phyloP scores from a whole-genome alignment of 208 protist species.

The Wallacemonas collosoma region DNA sequence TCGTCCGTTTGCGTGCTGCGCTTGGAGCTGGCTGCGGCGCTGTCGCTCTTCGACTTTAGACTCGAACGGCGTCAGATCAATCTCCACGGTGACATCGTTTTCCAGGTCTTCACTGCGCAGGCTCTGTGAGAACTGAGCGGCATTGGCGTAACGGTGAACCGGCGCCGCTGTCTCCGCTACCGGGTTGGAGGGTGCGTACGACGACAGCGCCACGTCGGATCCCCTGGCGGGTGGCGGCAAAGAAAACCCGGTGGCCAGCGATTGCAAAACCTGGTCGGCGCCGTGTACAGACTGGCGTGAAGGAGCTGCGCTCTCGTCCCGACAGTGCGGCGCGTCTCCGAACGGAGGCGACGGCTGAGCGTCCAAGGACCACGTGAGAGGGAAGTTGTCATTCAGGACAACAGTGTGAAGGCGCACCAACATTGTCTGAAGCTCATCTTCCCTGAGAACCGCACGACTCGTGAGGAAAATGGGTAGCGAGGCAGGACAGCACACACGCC shows the following conservation, averaged over 20 bases:
- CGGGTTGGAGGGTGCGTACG: background rate
- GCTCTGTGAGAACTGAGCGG: background rate
- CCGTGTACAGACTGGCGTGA: too few species aligned
- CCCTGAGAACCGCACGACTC: background rate
- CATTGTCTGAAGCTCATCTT: background rate
- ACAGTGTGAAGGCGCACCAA: conserved; percentile 7
- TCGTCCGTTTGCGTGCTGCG: background rate
- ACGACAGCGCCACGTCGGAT: background rate
- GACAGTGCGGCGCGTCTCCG: too few species aligned
- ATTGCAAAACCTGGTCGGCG: too few species aligned
- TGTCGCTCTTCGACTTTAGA: conserved; percentile 8
- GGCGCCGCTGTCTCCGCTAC: background rate
- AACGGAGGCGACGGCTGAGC: too few species aligned
- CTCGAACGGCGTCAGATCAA: conserved; percentile 13
- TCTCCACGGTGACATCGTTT: conserved; percentile 17
- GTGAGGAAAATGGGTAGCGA: conserved; percentile 12
- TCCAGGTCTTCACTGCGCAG: conserved; percentile 14
- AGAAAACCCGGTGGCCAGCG: too few species aligned
- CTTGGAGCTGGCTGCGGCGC: background rate
- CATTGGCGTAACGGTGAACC: background rate
- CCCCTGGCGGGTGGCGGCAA: too few species aligned
- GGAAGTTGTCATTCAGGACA: background rate
- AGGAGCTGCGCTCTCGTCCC: too few species aligned
- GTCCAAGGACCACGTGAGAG: background rate
- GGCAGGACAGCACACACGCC: conserved; percentile 4